phyloP scores from a whole-genome alignment of 352 stramenopile species.

The Globisporangium lucens region DNA sequence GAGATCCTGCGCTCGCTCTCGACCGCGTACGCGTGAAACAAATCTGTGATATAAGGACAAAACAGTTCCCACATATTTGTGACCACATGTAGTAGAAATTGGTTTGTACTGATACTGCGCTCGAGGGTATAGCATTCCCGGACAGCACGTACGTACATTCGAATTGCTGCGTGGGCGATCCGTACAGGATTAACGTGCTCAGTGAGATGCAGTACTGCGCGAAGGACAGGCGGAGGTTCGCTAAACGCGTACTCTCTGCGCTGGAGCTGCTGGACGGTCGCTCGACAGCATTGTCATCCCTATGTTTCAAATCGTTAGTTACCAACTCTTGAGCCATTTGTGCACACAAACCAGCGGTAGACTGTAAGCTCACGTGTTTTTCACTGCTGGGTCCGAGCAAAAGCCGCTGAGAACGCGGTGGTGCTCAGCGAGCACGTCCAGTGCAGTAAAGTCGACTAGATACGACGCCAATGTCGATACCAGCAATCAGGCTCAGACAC shows the following conservation, averaged over 20 bases:
- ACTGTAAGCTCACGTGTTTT: background rate
- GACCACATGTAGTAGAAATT: background rate
- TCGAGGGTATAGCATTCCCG: background rate
- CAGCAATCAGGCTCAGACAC: background rate
- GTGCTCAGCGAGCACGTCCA: conserved; percentile 42
- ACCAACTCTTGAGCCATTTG: background rate
- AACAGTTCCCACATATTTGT: background rate
- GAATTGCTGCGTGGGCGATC: conserved; percentile 44
- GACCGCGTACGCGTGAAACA: conserved; percentile 53
- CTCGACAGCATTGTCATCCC: background rate
- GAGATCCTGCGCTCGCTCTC: conserved; percentile 58
- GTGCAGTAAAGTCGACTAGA: conserved; percentile 33
- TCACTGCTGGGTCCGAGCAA: conserved; percentile 23
- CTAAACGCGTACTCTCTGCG: background rate
- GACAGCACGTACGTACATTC: conserved; percentile 46
- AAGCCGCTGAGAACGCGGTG: conserved; percentile 44
- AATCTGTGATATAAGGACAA: conserved; percentile 23
- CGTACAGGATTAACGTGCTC: conserved; percentile 40
- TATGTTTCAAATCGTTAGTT: background rate
- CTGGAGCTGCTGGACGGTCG: background rate
- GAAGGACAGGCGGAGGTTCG: conserved; percentile 29
- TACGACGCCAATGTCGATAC: background rate
- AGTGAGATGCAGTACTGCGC: conserved; percentile 52
- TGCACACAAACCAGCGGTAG: background rate
- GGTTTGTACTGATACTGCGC: background rate